Base-by-base conservation (phyloP, 2,329 filamentous ascomycete species). In the Pseudocercospora cruenta region DNA sequence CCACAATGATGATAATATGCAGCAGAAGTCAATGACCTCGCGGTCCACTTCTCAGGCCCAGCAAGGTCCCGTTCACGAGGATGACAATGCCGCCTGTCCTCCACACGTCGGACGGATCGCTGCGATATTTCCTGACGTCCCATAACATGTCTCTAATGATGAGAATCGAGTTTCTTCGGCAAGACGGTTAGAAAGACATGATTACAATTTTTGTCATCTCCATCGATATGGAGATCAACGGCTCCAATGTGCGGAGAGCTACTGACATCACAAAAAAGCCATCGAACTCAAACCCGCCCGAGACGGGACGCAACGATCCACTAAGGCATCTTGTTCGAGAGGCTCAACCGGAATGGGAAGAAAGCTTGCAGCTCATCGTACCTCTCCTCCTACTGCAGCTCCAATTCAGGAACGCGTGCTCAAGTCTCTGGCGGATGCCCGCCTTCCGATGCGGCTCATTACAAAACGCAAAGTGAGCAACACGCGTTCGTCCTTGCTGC, bases 351-450 rank as follows among this genome's bases (percentile, higher is more conserved):
- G 49, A 53, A 53, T 7, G 3, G 49, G 49, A 53, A 53, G 49
- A 53, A 53, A 53, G 49, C 49, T 53, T 53, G 49, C 19, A 53
- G 49, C 49, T 53, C 49, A 53, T 24, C 19, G 19, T 49, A 49
- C 16, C 14, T 45, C 43, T 45, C 43, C 43, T 45, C 47, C n/a
- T 51, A 51, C 22, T 26, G 19, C 49, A 53, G 49, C 49, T 53
- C 49, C 49, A 14, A 53, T 24, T 26, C 49, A 53, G 49, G 49
- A 53, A 53, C 49, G 22, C 49, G 22, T 53, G 22, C 49, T 26
- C 49, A 14, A 53, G 22, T 51, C 12, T 22, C 22, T 51, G 47
- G 28, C 47, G 21, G 19, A 19, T 16, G 19, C 39, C 39, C 19
- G 39, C 39, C 47, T 21, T 51, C 47, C 47, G 47, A 51, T 24